Base-by-base conservation (phyloP, 2,329 filamentous ascomycete species). In the Aspergillus sp. region DNA sequence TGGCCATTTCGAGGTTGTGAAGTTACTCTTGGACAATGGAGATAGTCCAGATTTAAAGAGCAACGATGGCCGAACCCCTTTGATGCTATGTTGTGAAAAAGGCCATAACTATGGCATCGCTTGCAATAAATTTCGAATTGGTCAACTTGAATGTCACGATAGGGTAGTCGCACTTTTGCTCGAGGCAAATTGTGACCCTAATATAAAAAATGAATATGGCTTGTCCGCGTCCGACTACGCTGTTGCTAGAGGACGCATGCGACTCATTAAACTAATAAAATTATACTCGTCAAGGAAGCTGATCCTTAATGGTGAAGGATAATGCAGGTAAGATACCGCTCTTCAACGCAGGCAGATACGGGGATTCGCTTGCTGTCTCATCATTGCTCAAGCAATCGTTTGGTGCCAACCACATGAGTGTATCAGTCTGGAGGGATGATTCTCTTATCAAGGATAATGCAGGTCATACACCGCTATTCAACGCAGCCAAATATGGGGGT, bases 301-400 rank as follows among this genome's bases (percentile, higher is more conserved):
- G 41, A 44, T 15, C 3, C 5, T 44, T 19, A 19, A 19, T 19
- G 17, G 17, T 19, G 2, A 36, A 7, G 3, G 54, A 50, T 11
- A 7, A 57, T 7, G n/a, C 39, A 23, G 54, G 30, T 17, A 30
- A 32, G n/a, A 54, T 50, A 5, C 50, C 57, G 19, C 39, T 59
- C 15, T 54, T 32, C 7, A 10, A 30, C 27, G 27, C 27, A 30
- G 2, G 0, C 8, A 30, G 27, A 30, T 30, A 4, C 7, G 25
- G 10, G 15, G 10, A 42, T 23, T 2, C 8, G 25, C 2, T 7
- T 5, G 38, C 52, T 15, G n/a, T 21, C 8, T n/a, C 36, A 2
- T 25, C 23, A 25, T 19, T 57, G 17, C 17, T 19, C 17, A 19
- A 19, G 17, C 17, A 19, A 19, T 19, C 17, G 17, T 19, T 19